Evolutionary conservation across 78 protist species (phyloP), one percentile per base, ranked within the genome.

Genomic region (Mantamonas sphyraenae): DNA sequence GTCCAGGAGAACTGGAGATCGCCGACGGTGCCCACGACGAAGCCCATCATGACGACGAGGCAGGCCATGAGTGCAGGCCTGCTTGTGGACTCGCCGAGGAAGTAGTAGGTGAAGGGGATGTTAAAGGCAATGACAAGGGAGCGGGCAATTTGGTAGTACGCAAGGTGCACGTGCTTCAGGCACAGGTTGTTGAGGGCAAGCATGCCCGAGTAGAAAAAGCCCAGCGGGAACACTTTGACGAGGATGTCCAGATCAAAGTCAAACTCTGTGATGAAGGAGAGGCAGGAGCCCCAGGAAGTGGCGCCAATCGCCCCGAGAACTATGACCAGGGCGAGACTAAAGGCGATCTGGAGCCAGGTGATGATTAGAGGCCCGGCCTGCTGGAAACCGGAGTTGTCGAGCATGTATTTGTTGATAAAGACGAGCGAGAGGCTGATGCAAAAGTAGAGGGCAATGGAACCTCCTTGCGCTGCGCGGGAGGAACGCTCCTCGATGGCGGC

Each of bases 61-160:
- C 62, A 47, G 37, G n/a, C 26, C 26, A 2, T 17, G 3, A 68
- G 45, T 2, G 39, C 45, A 16, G 22, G 43, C 45, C 8, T 3
- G 10, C 35, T 26, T 9, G 60, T 47, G 53, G 14, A 2, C 65
- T 20, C 16, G 31, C 61, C 51, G 10, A 68, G 50, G 30, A 68
- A 5, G 38, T 16, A 17, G 59, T 47, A 56, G 24, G 62, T 3
- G 39, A 68, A 31, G 16, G 47, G 24, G 33, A 68, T 10, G 59
- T 68, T 68, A 22, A 68, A 68, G 45, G 47, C 20, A 2, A 47
- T 31, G 28, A 60, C 7, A 20, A 68, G 39, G 42, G 73, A 50
- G 38, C 60, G 31, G 28, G 51, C 73, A 34, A 68, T 60, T n/a
- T 68, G 19, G 39, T 68, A 68, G n/a, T 47, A 68, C 39, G 73